phyloP scores from a whole-genome alignment of 2,329 filamentous ascomycete genomes.

The Xylariales sp. region DNA sequence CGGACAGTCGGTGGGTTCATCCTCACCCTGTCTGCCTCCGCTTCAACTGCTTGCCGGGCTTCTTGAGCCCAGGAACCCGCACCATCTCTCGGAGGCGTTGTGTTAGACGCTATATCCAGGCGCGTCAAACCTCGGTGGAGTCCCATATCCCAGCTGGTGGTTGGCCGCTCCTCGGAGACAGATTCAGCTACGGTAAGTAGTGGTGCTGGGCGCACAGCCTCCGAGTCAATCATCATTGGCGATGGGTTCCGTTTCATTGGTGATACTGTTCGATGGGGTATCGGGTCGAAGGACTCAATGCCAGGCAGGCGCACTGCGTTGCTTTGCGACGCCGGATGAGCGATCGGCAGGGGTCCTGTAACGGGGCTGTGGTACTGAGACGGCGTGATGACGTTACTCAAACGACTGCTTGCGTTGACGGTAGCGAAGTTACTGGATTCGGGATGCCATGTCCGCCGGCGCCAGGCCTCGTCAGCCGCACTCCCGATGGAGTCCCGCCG shows the following conservation, averaged over 20 bases:
- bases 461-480: constrained; percentile 68
- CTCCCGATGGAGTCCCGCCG: constrained; percentile 61
- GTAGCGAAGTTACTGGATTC: constrained; percentile 62
- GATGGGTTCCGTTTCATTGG: constrained; percentile 63
- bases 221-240: constrained; percentile 70
- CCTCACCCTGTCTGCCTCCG: constrained; percentile 48
- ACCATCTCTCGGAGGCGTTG: constrained; percentile 45
- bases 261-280: constrained; percentile 58
- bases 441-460: constrained; percentile 87
- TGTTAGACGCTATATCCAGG: constrained; percentile 54
- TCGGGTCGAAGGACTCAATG: constrained; percentile 85
- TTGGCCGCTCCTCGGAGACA: constrained; percentile 42
- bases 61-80: constrained; percentile 55
- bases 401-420: constrained; percentile 60
- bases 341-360: constrained; percentile 46
- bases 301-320: constrained; percentile 70
- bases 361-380: constrained; percentile 49
- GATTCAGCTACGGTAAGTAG: constrained; percentile 26
- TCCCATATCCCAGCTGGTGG: constrained; percentile 58
- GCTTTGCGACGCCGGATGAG: constrained; percentile 43
- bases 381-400: constrained; percentile 72
- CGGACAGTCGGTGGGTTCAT: constrained; percentile 44
- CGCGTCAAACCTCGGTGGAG: constrained; percentile 63
- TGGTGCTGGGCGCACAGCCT: constrained; percentile 34
- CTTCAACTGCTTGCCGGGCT: constrained; percentile 49